Base-by-base conservation (phyloP, 306 rosid species). In the Acacia melanoxylon region DNA sequence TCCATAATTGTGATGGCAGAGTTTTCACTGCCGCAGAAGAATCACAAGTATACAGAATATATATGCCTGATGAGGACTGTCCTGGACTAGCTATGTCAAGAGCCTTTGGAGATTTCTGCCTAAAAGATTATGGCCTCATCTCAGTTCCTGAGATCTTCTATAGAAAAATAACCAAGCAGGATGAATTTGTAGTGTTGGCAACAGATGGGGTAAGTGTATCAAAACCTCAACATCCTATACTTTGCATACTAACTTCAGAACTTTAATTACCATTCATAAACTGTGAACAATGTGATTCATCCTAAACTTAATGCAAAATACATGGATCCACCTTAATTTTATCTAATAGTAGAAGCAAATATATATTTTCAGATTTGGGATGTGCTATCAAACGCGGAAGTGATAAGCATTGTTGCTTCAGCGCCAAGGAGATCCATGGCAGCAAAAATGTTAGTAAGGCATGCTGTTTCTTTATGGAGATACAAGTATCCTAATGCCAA, bases 61-160 rank as follows among this genome's bases (percentile, higher is more conserved):
- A 98, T 94, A 90, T 89, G 94, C 90, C 99, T 19, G 90, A 92
- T 12, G 87, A 80, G 35, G 85, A 91, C 7, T 79, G 86, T 58
- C 98, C 99, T 10, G 98, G 99, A 80, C 79, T 95, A 0, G 99
- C 98, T 25, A 95, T 95, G 99, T 76, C 99, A 5, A 91, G 99
- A 80, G 92, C 98, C 37, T 92, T 93, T 4, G 98, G 97, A 48
- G 93, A 95, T 79, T 93, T 95, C 82, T 95, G 98, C 86, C 88
- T 93, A 22, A 93, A 95, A 86, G 90, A 89, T 62, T 85, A 81
- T 74, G 99, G 99, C 69, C 90, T 95, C 48, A 86, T 84, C 77
- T 85, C 98, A 66, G 80, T 29, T 33, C 99, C 99, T 19, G 92
- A 89, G 10, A 65, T 93, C 16, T 85, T 77, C 69, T 86, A 86